These are phyloP conservation scores for Pichia thaimueangensis DNA, from an alignment of 805 yeast species.

Conservation along the genomic window DNA sequence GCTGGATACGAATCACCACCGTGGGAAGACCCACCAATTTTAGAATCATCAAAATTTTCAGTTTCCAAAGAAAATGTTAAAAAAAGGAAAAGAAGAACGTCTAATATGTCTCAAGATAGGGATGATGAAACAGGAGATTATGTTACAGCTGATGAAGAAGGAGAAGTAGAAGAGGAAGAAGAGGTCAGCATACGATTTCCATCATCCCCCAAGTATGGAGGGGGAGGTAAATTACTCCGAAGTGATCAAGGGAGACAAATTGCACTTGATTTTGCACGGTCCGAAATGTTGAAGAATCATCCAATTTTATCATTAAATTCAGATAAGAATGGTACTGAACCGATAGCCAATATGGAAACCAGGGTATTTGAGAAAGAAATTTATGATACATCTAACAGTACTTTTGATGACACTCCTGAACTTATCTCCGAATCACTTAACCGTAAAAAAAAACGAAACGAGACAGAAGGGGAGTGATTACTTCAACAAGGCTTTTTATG, in stretches of 20 bases:
- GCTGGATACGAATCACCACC: constrained; percentile 30
- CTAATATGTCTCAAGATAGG: background rate
- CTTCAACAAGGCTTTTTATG: no score
- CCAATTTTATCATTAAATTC: constrained; percentile 20
- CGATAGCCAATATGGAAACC: background rate
- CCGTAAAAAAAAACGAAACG: background rate
- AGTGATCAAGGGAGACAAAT: constrained; percentile 23
- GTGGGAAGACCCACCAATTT: constrained; percentile 27
- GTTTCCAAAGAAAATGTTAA: constrained; percentile 5
- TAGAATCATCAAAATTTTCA: constrained; percentile 20
- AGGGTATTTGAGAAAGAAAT: background rate
- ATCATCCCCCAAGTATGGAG: constrained; percentile 40
- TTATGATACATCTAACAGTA: constrained; percentile 1
- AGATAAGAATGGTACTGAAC: background rate
- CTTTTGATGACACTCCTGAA: constrained; percentile 7
- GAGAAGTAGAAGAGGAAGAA: constrained; percentile 11
- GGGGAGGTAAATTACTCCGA: constrained; percentile 30
- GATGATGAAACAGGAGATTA: background rate
- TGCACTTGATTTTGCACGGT: constrained; percentile 24
- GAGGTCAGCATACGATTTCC: constrained; percentile 35
- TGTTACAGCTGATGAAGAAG: constrained; percentile 5
- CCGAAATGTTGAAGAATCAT: constrained; percentile 21
- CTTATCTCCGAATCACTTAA: constrained; percentile 1
- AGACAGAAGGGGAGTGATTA: background rate
- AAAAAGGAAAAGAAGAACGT: constrained; percentile 1